These are phyloP conservation scores for Ceratocystis papillata DNA, from an alignment of 2,329 filamentous ascomycete genomes.

Conservation along the genomic window DNA sequence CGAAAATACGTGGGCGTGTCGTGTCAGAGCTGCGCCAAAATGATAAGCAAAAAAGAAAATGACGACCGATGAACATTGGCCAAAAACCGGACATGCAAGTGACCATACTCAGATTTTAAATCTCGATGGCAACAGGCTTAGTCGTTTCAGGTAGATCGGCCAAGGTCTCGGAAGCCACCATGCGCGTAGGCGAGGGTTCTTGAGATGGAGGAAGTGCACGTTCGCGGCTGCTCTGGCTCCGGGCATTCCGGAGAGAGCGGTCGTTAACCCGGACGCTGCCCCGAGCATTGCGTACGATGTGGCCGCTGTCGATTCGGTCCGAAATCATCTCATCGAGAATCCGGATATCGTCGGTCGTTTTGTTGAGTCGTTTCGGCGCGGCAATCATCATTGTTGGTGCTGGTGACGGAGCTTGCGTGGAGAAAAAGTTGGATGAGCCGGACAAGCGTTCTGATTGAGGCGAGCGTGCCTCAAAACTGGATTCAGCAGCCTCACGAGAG, in stretches of 20 bases:
- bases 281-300: slow-evolving; percentile 54
- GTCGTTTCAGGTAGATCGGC: slow-evolving; percentile 9
- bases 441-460: slow-evolving; percentile 30
- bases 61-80: not conserved
- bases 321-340: slow-evolving; percentile 96
- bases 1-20: slow-evolving; percentile 5
- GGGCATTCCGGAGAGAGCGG: slow-evolving; percentile 19
- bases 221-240: slow-evolving; percentile 18
- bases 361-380: slow-evolving; percentile 39
- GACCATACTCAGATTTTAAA: not conserved
- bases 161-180: not conserved
- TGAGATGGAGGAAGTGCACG: slow-evolving; percentile 19
- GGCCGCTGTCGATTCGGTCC: slow-evolving; percentile 67
- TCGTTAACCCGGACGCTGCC: slow-evolving; percentile 48
- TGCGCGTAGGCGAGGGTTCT: slow-evolving; percentile 19
- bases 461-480: slow-evolving; percentile 21
- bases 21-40: not conserved
- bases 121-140: slow-evolving; percentile 18
- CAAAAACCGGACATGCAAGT: not conserved
- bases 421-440: slow-evolving; percentile 30
- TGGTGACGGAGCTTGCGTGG: slow-evolving; percentile 27
- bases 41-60: not conserved
- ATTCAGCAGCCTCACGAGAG: slow-evolving; percentile 70
- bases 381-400: slow-evolving; percentile 27
- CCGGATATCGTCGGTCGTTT: slow-evolving; percentile 84